A percentile compares a stretch with the other conserved stretches of the same genome.
These are phyloP conservation scores for Dianthus caryophyllus DNA, from an alignment of 148 eudicot genomes.

Conservation along the genomic window DNA sequence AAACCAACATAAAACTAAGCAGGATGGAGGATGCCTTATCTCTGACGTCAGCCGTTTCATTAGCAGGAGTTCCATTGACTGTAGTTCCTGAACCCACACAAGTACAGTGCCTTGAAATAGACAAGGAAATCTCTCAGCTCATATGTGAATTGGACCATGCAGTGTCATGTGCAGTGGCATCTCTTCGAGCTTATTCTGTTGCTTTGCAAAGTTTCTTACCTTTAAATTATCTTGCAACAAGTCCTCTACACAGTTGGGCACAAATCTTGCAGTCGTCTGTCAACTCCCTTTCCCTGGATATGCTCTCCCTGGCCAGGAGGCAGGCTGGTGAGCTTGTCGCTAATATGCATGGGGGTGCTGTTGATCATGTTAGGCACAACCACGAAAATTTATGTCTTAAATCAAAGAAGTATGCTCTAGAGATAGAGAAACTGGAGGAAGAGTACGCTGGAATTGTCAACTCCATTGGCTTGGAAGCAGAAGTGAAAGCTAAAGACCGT, in stretches of 20 bases:
- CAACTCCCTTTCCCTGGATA: slow-evolving; percentile 60
- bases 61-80: slow-evolving; percentile 86
- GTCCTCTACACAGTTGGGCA: slow-evolving; percentile 89
- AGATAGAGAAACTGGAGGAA: slow-evolving; percentile 69
- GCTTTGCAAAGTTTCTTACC: slow-evolving; percentile 83
- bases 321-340: slow-evolving; percentile 78
- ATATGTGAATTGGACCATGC: slow-evolving; percentile 69
- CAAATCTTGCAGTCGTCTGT: slow-evolving; percentile 68
- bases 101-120: slow-evolving; percentile 86
- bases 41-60: slow-evolving; percentile 75
- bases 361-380: slow-evolving; percentile 39
- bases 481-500: slow-evolving; percentile 59
- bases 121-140: slow-evolving; percentile 72
- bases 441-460: slow-evolving; percentile 62
- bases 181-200: slow-evolving; percentile 78
- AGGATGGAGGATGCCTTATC: slow-evolving; percentile 57
- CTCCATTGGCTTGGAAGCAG: slow-evolving; percentile 68
- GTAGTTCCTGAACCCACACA: slow-evolving; percentile 98
- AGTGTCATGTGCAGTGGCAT: slow-evolving; percentile 59
- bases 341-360: slow-evolving; percentile 41
- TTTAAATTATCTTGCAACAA: slow-evolving; percentile 84
- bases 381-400: slow-evolving; percentile 61
- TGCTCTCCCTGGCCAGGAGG: slow-evolving; percentile 56
- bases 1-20: slow-evolving; percentile 42
- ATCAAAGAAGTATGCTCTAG: slow-evolving; percentile 67